Percentiles rank a stretch among this genome's conserved stretches.
phyloP scores from a whole-genome alignment of 176 grass and related monocot genomes.

The Carex myosuroides region DNA sequence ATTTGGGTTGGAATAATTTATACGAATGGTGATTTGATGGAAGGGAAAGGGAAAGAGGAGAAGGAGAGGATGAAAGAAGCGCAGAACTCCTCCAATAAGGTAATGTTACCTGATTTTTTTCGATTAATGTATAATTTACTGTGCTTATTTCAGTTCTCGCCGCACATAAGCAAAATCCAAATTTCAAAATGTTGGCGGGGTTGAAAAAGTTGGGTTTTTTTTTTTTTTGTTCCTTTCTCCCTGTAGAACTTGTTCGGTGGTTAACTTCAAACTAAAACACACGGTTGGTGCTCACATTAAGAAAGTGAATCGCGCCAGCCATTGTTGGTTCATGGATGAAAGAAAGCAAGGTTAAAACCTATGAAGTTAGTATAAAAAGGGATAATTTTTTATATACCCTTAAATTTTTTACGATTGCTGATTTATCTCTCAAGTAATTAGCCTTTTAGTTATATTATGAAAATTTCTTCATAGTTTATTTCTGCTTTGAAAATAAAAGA shows the following conservation, averaged over 20 bases:
- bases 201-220: neutral
- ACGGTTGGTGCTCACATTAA: neutral
- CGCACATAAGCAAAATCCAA: neutral
- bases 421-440: too few relatives aligned
- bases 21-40: conserved; percentile 3
- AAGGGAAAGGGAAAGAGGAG: conserved; percentile 27
- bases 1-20: neutral
- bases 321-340: neutral
- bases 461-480: too few relatives aligned
- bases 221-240: neutral
- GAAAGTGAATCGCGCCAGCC: neutral
- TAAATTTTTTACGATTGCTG: too few relatives aligned
- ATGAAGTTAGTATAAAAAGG: neutral
- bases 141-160: neutral
- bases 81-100: conserved; percentile 1
- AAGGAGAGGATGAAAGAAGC: conserved; percentile 29
- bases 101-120: neutral
- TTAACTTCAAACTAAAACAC: conserved; percentile 2
- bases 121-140: neutral
- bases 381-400: neutral
- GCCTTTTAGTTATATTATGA: too few relatives aligned
- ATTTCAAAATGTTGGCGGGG: neutral
- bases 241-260: neutral
- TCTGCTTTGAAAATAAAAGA: too few relatives aligned
- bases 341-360: neutral